A percentile compares a stretch with the other conserved stretches of the same genome.
Evolutionary conservation across 2,329 filamentous ascomycete genomes (phyloP).

Genomic region (Penicillium sp.): DNA sequence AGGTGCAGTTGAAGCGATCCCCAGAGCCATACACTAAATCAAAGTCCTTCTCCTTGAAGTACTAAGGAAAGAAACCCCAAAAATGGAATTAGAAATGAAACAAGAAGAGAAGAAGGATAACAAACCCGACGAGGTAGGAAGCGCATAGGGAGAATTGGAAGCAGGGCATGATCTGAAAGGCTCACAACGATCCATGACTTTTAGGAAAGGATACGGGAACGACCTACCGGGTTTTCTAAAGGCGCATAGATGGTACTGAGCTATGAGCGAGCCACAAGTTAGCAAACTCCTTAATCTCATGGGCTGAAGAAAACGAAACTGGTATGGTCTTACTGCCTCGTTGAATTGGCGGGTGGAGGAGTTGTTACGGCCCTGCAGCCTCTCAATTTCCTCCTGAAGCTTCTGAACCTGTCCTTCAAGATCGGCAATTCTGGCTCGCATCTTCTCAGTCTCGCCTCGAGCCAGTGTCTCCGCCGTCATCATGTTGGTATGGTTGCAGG

Average conservation of each 20-base stretch:
- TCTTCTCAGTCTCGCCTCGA: slow-evolving; percentile 21
- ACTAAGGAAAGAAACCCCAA: slow-evolving; percentile 21
- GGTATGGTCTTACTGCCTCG: too few relatives aligned
- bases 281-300: too few relatives aligned
- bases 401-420: slow-evolving; percentile 11
- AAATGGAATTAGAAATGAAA: slow-evolving; percentile 30
- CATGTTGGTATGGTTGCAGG: slow-evolving; percentile 27
- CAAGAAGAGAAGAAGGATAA: too few relatives aligned
- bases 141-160: slow-evolving; percentile 44
- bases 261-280: too few relatives aligned
- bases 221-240: too few relatives aligned
- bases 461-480: slow-evolving; percentile 19
- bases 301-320: too few relatives aligned
- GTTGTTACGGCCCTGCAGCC: neutral
- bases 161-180: slow-evolving; percentile 15
- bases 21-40: too few relatives aligned
- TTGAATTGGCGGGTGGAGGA: neutral
- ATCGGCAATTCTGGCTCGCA: slow-evolving; percentile 7
- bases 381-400: slow-evolving; percentile 6
- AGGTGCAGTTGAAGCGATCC: too few relatives aligned
- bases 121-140: too few relatives aligned
- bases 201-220: too few relatives aligned
- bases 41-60: neutral
- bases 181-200: too few relatives aligned
- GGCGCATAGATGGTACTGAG: too few relatives aligned